A percentile compares a stretch with the other conserved stretches of the same genome.
phyloP scores from a whole-genome alignment of 129 eudicot species.

The Pseudognaphalium luteoalbum region DNA sequence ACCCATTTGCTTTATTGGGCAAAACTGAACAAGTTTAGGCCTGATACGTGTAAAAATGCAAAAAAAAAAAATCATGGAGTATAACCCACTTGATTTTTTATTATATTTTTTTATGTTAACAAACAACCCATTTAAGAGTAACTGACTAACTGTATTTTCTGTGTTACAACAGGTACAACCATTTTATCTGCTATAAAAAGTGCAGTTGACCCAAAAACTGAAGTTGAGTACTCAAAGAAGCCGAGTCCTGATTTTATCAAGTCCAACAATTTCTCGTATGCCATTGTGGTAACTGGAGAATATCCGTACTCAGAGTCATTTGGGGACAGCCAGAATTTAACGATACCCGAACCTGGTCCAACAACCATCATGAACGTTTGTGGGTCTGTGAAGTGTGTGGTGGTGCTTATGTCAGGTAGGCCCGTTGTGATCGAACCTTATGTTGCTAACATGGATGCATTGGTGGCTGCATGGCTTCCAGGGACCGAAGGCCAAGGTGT shows the following conservation, averaged over 20 bases:
- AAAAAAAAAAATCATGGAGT: too few relatives aligned
- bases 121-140: background rate
- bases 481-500: constrained; percentile 83
- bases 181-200: constrained; percentile 60
- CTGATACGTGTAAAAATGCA: too few relatives aligned
- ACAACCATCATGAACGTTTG: constrained; percentile 58
- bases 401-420: constrained; percentile 63
- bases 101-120: too few relatives aligned
- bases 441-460: constrained; percentile 52
- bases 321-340: constrained; percentile 68
- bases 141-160: background rate
- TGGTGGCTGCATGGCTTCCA: constrained; percentile 86
- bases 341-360: constrained; percentile 62
- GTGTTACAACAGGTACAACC: constrained; percentile 55
- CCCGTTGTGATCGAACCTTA: constrained; percentile 76
- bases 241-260: constrained; percentile 48
- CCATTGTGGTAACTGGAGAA: constrained; percentile 82
- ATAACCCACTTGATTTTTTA: too few relatives aligned
- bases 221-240: constrained; percentile 60
- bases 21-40: too few relatives aligned
- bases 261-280: constrained; percentile 54
- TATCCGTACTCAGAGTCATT: constrained; percentile 69
- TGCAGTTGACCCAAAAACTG: constrained; percentile 55
- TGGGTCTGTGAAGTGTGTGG: constrained; percentile 64
- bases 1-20: too few relatives aligned